Evolutionary conservation across 1,139 yeast species (phyloP).

Genomic region (Lodderomyces theae): DNA sequence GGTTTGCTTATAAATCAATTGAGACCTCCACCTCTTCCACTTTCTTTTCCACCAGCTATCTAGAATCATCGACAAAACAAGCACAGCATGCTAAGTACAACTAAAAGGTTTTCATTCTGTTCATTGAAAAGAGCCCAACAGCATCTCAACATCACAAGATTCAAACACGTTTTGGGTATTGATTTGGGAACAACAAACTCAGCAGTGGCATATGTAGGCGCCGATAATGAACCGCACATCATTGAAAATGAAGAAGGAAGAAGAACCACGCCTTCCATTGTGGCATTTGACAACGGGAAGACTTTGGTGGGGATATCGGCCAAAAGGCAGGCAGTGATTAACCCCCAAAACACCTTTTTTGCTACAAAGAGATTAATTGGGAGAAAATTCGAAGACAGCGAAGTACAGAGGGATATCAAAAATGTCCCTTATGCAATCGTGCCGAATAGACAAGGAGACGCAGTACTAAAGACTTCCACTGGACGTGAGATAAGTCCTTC

Average conservation of each 20-base stretch:
- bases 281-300: slow-evolving; percentile 49
- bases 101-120: not conserved
- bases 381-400: slow-evolving; percentile 57
- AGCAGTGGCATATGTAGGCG: slow-evolving; percentile 67
- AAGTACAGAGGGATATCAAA: slow-evolving; percentile 59
- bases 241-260: slow-evolving; percentile 68
- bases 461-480: slow-evolving; percentile 49
- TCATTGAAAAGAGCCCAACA: not conserved
- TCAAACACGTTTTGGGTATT: slow-evolving; percentile 59
- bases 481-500: slow-evolving; percentile 49
- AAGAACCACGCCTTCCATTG: slow-evolving; percentile 72
- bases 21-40: not conserved
- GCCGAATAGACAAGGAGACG: slow-evolving; percentile 57
- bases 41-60: too few relatives aligned
- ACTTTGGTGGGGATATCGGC: slow-evolving; percentile 51
- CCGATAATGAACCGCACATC: slow-evolving; percentile 44
- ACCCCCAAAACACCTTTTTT: slow-evolving; percentile 67
- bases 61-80: too few relatives aligned
- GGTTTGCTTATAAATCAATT: too few relatives aligned
- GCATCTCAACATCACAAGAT: slow-evolving; percentile 6
- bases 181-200: slow-evolving; percentile 82
- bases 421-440: slow-evolving; percentile 56
- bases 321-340: slow-evolving; percentile 62
- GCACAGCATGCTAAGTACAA: not conserved
- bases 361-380: slow-evolving; percentile 78